These are phyloP conservation scores for Elsinoe batatas DNA, from an alignment of 2,329 filamentous ascomycete genomes.

Conservation along the genomic window DNA sequence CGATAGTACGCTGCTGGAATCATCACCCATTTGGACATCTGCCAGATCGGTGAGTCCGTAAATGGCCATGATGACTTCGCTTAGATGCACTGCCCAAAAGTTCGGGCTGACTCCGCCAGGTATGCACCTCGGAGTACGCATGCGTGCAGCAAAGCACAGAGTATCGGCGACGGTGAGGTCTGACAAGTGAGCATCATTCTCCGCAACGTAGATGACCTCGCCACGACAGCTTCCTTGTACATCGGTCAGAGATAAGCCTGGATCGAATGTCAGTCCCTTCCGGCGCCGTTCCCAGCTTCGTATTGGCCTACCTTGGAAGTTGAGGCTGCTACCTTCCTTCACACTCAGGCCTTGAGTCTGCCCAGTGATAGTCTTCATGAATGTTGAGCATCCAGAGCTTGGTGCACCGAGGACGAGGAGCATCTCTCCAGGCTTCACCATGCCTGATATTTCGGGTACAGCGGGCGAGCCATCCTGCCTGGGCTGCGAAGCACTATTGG, in stretches of 20 bases:
- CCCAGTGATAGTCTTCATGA: constrained; percentile 58
- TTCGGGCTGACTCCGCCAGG: constrained; percentile 48
- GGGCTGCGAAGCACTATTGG: not conserved
- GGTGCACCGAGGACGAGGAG: constrained; percentile 19
- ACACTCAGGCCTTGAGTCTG: constrained; percentile 31
- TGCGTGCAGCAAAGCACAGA: constrained; percentile 47
- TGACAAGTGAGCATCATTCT: constrained; percentile 45
- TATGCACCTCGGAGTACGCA: constrained; percentile 42
- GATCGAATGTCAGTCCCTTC: constrained; percentile 12
- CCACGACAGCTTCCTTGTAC: constrained; percentile 66
- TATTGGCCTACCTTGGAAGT: constrained; percentile 43
- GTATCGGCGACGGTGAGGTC: constrained; percentile 49
- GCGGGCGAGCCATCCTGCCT: not conserved
- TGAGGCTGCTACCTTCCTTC: constrained; percentile 15
- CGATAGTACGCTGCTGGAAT: constrained; percentile 52
- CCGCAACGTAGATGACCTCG: constrained; percentile 37
- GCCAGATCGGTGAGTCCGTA: constrained; percentile 55
- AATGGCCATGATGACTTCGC: constrained; percentile 36
- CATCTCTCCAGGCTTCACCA: constrained; percentile 9
- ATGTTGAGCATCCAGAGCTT: constrained; percentile 47
- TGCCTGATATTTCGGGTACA: not conserved
- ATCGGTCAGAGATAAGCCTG: constrained; percentile 48
- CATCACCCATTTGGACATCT: constrained; percentile 47
- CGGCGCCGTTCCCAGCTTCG: not conserved
- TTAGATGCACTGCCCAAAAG: constrained; percentile 56